Base-by-base conservation (phyloP, 2,329 filamentous ascomycete species). In the Penicillium nordicum region DNA sequence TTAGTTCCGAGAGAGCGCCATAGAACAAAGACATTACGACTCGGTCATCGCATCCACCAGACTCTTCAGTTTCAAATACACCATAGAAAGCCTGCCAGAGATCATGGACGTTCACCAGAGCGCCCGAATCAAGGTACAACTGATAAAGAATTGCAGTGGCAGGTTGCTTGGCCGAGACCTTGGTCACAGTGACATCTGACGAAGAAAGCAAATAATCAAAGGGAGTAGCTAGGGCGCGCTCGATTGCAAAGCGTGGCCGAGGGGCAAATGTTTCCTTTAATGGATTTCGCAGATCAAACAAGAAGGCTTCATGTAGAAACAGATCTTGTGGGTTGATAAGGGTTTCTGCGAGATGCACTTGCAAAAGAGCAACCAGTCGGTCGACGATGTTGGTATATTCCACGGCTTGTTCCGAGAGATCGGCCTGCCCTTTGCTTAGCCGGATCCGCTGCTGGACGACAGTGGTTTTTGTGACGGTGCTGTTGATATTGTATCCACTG, bases 1-100 rank as follows among this genome's bases (percentile, higher is more conserved):
- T 88, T 71, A 99, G 74, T 73, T 99, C 94, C 0, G 93, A 90
- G 60, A 97, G 74, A 5, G 84, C 89, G 58, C 86, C 83, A 73
- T 97, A 97, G 74, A 97, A 99, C 57, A 89, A 76, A 41, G 91
- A 85, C 75, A 91, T 80, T 36, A 71, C 64, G 51, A 71, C 65
- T 12, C 68, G 67, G 47, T 74, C 69, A 53, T 75, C 67, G 25
- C 63, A 72, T 10, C 55, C 50, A 18, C 67, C 62, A 9, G 59
- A 65, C 44, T 74, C 65, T 7, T 72, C 70, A 36, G 69, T 70
- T 34, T 70, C 68, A 46, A 81, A 72, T 12, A 86, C 82, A 2
- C 80, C 79, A 57, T 79, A 77, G 67, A 86, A 87, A 2, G 85
- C 84, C 44, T 80, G 78, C 82, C 83, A 86, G 18, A 87, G 63